phyloP scores from a whole-genome alignment of 768 basidiomycete species.

The Suillus sp. region DNA sequence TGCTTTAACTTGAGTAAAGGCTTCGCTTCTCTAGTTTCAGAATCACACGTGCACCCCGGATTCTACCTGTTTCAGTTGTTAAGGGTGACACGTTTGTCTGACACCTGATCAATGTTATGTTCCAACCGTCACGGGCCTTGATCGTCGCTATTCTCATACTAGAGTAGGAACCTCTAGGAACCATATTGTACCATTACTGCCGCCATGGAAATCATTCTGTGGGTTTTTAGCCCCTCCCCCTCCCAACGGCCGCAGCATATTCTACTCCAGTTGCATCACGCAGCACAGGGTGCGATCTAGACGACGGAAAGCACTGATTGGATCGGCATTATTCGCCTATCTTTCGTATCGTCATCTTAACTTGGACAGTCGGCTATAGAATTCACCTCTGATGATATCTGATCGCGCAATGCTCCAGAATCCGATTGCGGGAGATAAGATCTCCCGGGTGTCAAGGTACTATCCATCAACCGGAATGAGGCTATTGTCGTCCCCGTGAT shows the following conservation, averaged over 20 bases:
- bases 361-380: neutral
- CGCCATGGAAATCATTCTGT: neutral
- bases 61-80: neutral
- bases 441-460: constrained; percentile 2
- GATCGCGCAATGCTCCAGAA: neutral
- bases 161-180: neutral
- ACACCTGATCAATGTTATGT: neutral
- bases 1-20: constrained; percentile 1
- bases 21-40: neutral
- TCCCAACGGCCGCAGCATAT: neutral
- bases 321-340: constrained; percentile 4
- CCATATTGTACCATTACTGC: neutral
- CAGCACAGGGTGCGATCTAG: neutral
- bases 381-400: neutral
- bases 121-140: neutral
- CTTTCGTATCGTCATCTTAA: constrained; percentile 10
- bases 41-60: neutral
- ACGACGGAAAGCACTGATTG: neutral
- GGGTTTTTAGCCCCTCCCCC: no score
- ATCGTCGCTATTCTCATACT: neutral
- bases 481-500: constrained; percentile 9
- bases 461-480: neutral
- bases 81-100: constrained; percentile 1
- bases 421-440: constrained; percentile 1
- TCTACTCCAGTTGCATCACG: neutral